Percentiles rank a stretch among this genome's conserved stretches.
Conservation (phyloP, 768 basidiomycete species). For the Collybia mongolica region DNA sequence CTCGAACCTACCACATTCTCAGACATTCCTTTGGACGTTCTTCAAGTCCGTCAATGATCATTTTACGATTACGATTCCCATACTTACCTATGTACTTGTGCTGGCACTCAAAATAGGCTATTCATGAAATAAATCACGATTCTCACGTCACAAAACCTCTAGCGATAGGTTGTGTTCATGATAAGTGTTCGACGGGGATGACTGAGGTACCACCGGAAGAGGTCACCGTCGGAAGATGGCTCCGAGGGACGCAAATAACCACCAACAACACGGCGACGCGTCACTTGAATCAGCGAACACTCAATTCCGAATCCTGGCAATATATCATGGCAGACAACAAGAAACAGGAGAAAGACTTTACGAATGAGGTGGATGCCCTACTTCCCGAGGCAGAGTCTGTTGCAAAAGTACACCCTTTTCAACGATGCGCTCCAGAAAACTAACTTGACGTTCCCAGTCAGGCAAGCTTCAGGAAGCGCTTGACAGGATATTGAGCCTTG, state of each 20-base stretch:
- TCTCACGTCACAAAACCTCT: conserved; percentile 9
- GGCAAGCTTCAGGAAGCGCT: conserved; percentile 83
- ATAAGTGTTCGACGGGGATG: background rate
- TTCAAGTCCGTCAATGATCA: conserved; percentile 50
- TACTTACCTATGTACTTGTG: conserved; percentile 39
- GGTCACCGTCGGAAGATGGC: no score
- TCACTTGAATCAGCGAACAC: conserved; percentile 43
- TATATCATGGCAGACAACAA: conserved; percentile 75
- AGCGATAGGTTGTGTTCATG: conserved; percentile 25
- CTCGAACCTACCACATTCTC: conserved; percentile 14
- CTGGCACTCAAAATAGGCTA: conserved; percentile 33
- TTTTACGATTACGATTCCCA: conserved; percentile 26
- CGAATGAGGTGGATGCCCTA: conserved; percentile 75
- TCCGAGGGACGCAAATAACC: conserved; percentile 23
- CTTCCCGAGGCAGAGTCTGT: conserved; percentile 66
- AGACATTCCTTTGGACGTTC: conserved; percentile 37
- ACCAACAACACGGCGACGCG: conserved; percentile 63
- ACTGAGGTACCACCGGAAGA: no score
- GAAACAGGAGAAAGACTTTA: conserved; percentile 87
- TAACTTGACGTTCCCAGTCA: conserved; percentile 44
- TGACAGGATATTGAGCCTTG: conserved; percentile 84
- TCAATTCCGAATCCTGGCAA: conserved; percentile 34
- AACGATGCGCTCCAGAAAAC: conserved; percentile 8
- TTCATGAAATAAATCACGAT: conserved; percentile 27
- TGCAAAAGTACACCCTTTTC: conserved; percentile 58